phyloP scores from a whole-genome alignment of 192 early-diverging fungal species.

The Backusella mclennaniae region DNA sequence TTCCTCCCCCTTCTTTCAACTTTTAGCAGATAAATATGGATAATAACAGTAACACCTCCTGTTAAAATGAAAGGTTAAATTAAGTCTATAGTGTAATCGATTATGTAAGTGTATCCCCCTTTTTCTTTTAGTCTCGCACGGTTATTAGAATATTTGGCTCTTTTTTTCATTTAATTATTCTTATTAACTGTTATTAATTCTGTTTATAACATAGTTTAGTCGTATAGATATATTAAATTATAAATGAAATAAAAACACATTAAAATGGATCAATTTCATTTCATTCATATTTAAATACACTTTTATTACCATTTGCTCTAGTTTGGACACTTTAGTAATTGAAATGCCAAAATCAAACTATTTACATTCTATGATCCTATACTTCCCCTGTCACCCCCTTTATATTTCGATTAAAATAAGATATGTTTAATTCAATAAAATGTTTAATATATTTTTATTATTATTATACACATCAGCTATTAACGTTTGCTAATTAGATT shows the following conservation, averaged over 20 bases:
- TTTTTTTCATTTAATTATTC: neutral
- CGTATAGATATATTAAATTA: neutral
- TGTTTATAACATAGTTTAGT: neutral
- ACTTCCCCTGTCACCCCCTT: neutral
- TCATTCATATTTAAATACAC: neutral
- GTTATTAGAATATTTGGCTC: neutral
- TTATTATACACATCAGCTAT: neutral
- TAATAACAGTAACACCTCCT: neutral
- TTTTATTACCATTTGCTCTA: neutral
- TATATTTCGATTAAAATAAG: neutral
- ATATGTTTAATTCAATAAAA: constrained; percentile 4
- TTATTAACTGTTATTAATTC: neutral
- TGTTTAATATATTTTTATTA: neutral
- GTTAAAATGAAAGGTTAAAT: neutral
- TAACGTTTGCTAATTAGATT: constrained; percentile 4
- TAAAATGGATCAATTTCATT: neutral
- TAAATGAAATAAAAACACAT: constrained; percentile 5
- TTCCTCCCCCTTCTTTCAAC: too few species aligned
- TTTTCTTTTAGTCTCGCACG: neutral
- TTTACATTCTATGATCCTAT: neutral
- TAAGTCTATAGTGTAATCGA: neutral
- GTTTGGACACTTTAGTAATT: neutral
- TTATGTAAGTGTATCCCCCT: neutral
- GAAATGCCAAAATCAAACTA: neutral
- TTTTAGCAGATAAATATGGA: too few species aligned